These are phyloP conservation scores for Boletus vinaceobasis DNA, from an alignment of 768 basidiomycete species.

Conservation along the genomic window DNA sequence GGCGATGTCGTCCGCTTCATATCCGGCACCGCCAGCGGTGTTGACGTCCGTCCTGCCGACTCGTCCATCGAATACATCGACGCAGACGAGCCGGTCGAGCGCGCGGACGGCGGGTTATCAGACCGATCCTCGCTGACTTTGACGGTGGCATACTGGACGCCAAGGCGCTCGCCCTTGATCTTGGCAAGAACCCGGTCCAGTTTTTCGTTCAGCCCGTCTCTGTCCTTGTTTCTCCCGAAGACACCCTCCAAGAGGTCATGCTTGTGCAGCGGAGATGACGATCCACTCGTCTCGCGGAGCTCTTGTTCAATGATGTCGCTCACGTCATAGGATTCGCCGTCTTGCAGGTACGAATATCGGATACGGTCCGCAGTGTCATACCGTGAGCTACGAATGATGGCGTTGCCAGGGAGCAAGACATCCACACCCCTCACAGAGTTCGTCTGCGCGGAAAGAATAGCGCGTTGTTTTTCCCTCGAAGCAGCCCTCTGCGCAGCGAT, in stretches of 20 bases:
- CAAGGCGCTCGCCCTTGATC: constrained; percentile 62
- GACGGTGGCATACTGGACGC: constrained; percentile 23
- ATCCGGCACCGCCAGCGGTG: constrained; percentile 17
- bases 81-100: constrained; percentile 32
- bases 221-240: constrained; percentile 53
- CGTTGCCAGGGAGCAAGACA: constrained; percentile 80
- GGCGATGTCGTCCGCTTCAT: constrained; percentile 23
- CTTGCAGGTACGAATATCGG: constrained; percentile 93
- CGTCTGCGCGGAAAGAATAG: constrained; percentile 78
- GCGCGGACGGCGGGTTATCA: constrained; percentile 27
- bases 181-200: constrained; percentile 72
- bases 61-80: constrained; percentile 63
- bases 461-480: constrained; percentile 78
- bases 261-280: constrained; percentile 29
- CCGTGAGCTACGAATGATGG: constrained; percentile 79
- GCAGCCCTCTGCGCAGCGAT: constrained; percentile 91
- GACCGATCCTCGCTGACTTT: constrained; percentile 8
- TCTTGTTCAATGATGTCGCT: constrained; percentile 92
- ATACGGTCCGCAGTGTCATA: constrained; percentile 68
- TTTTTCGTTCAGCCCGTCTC: constrained; percentile 63
- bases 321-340: constrained; percentile 91
- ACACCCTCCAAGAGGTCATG: constrained; percentile 70
- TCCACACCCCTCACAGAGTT: constrained; percentile 89
- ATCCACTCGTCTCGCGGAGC: constrained; percentile 52
- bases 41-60: constrained; percentile 26